These are phyloP conservation scores for Samsoniella hepiali DNA, from an alignment of 2,329 filamentous ascomycete species.

Conservation along the genomic window DNA sequence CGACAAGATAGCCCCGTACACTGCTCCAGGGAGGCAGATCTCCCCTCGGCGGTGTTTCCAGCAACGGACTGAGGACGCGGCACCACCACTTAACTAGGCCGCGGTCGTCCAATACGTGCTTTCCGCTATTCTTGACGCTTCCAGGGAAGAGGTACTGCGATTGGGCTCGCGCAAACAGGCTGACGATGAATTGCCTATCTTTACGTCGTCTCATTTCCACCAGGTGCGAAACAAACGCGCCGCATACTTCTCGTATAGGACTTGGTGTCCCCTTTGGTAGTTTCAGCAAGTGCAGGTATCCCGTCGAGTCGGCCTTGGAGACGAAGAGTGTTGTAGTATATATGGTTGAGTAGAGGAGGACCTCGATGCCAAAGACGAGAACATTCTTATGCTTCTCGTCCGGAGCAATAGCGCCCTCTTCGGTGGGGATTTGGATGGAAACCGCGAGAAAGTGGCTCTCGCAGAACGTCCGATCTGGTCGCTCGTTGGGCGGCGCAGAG, in stretches of 20 bases:
- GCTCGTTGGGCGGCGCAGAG: slow-evolving; percentile 68
- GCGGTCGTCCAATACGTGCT: slow-evolving; percentile 89
- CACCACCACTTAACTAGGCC: slow-evolving; percentile 97
- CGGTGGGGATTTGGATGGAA: slow-evolving; percentile 39
- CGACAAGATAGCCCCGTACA: slow-evolving; percentile 75
- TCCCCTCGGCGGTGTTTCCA: slow-evolving; percentile 45
- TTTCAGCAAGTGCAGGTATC: slow-evolving; percentile 68
- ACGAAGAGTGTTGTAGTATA: slow-evolving; percentile 86
- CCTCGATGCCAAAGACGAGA: slow-evolving; percentile 78
- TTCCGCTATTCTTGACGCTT: slow-evolving; percentile 77
- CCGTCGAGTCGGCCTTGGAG: slow-evolving; percentile 95
- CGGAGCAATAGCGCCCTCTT: not conserved
- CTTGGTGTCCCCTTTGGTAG: slow-evolving; percentile 63
- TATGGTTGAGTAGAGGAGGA: slow-evolving; percentile 80
- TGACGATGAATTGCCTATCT: slow-evolving; percentile 70
- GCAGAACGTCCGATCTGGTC: slow-evolving; percentile 75
- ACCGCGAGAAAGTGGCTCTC: slow-evolving; percentile 73
- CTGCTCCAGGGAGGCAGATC: slow-evolving; percentile 37
- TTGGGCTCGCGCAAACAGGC: slow-evolving; percentile 87
- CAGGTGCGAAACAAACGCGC: slow-evolving; percentile 73
- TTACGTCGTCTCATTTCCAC: slow-evolving; percentile 63
- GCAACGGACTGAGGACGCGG: slow-evolving; percentile 73
- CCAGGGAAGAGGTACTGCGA: slow-evolving; percentile 93
- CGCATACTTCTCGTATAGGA: slow-evolving; percentile 70
- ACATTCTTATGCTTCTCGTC: slow-evolving; percentile 44